Conservation (phyloP, 139 green algal genomes). For the Dunaliella sp. region DNA sequence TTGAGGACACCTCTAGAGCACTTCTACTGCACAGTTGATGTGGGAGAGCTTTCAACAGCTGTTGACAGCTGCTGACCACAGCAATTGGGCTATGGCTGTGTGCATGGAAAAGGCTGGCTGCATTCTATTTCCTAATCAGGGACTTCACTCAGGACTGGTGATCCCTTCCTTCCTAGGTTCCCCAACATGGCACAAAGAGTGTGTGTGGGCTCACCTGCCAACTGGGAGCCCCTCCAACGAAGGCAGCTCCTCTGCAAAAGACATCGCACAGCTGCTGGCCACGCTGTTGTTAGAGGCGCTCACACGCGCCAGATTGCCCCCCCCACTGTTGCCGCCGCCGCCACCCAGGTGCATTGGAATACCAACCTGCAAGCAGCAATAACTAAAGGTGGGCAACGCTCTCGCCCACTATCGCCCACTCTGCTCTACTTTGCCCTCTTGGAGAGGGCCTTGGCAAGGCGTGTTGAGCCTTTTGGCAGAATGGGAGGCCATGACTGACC, state of each 20-base stretch:
- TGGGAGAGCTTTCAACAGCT: too few species aligned
- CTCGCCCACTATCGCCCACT: too few species aligned
- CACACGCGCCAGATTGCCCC: background rate
- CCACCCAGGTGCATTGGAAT: background rate
- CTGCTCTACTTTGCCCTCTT: too few species aligned
- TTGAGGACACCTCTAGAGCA: too few species aligned
- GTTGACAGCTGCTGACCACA: too few species aligned
- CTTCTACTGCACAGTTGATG: too few species aligned
- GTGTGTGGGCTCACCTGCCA: background rate
- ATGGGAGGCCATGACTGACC: too few species aligned
- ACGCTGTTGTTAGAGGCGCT: background rate
- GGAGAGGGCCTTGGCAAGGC: too few species aligned
- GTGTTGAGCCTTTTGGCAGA: too few species aligned
- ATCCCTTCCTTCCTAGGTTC: background rate
- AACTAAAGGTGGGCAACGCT: too few species aligned
- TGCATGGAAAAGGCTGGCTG: background rate
- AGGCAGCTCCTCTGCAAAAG: slow-evolving; percentile 8
- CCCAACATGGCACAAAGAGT: background rate
- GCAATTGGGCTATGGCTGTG: background rate
- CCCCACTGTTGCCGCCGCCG: background rate
- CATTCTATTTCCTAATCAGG: background rate
- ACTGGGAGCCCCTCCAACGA: slow-evolving; percentile 1
- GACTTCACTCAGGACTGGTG: background rate
- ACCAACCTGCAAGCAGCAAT: background rate
- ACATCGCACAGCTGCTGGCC: slow-evolving; percentile 1